A percentile compares a stretch with the other conserved stretches of the same genome.
These are phyloP conservation scores for Phyllosticta citrichinensis DNA, from an alignment of 2,329 filamentous ascomycete species.

Conservation along the genomic window DNA sequence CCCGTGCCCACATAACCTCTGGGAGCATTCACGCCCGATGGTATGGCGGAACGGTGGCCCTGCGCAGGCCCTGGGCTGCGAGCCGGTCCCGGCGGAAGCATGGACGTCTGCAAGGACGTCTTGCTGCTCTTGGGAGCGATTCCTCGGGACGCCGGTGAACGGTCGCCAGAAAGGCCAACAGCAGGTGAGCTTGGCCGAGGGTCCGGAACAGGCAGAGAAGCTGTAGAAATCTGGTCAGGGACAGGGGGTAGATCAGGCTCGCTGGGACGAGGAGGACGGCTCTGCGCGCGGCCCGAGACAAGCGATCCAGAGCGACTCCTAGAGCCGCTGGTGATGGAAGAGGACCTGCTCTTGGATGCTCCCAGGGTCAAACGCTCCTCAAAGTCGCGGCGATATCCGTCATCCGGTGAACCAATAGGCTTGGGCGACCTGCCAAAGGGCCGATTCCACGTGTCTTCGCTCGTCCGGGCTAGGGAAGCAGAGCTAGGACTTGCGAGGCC, in stretches of 20 bases:
- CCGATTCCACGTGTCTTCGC: slow-evolving; percentile 6
- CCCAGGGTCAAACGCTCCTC: slow-evolving; percentile 22
- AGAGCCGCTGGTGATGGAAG: slow-evolving; percentile 29
- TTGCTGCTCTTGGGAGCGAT: slow-evolving; percentile 8
- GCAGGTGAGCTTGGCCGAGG: not conserved
- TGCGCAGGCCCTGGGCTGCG: not conserved
- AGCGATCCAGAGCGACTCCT: slow-evolving; percentile 48
- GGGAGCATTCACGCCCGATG: not conserved
- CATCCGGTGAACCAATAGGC: not conserved
- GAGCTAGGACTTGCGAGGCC: slow-evolving; percentile 41
- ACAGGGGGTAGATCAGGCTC: slow-evolving; percentile 38
- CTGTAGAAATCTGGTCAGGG: slow-evolving; percentile 20
- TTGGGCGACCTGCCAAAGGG: not conserved
- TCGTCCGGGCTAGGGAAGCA: slow-evolving; percentile 20
- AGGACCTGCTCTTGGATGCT: slow-evolving; percentile 20
- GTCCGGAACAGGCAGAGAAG: not conserved
- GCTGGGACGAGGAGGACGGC: slow-evolving; percentile 37
- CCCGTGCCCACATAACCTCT: slow-evolving; percentile 15
- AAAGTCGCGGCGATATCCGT: slow-evolving; percentile 23
- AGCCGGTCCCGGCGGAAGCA: slow-evolving; percentile 2
- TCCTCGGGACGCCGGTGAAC: slow-evolving; percentile 5
- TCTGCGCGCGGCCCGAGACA: slow-evolving; percentile 43
- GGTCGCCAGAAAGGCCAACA: not conserved
- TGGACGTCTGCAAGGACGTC: slow-evolving; percentile 10
- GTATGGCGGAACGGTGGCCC: not conserved